Conservation (phyloP, 2,329 filamentous ascomycete genomes). For the Cladophialophora carrionii region DNA sequence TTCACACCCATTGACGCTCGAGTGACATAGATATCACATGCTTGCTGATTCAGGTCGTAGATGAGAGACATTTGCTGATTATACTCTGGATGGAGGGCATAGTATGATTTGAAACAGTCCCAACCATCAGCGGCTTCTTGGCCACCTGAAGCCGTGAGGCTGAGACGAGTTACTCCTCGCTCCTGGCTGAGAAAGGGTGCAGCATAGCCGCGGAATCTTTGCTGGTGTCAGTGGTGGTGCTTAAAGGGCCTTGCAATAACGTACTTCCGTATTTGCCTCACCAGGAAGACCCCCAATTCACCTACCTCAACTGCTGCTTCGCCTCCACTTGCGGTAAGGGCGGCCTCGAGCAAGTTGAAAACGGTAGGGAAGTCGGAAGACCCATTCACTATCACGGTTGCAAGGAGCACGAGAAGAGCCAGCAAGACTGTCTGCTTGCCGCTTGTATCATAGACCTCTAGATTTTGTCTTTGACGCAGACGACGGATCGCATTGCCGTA, state of each 20-base stretch:
- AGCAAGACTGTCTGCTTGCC: not conserved
- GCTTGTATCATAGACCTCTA: not conserved
- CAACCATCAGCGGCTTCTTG: not conserved
- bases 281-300: not conserved
- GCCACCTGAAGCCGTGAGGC: not conserved
- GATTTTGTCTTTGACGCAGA: not conserved
- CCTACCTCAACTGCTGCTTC: not conserved
- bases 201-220: slow-evolving; percentile 4
- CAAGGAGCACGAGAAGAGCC: slow-evolving; percentile 1
- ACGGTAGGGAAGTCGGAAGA: slow-evolving; percentile 1
- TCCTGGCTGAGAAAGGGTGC: slow-evolving; percentile 2
- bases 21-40: slow-evolving; percentile 1
- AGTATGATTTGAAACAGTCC: slow-evolving; percentile 4
- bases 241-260: not conserved
- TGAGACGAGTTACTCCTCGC: not conserved
- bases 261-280: slow-evolving; percentile 2
- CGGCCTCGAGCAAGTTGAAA: not conserved
- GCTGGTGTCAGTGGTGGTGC: not conserved
- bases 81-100: slow-evolving; percentile 1
- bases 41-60: not conserved
- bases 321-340: not conserved
- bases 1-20: not conserved
- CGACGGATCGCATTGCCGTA: not conserved
- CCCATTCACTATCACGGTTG: not conserved
- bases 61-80: not conserved